Evolutionary conservation across 2,329 filamentous ascomycete genomes (phyloP), one percentile per base, ranked within the genome.

Genomic region (Metarhizium sp.): DNA sequence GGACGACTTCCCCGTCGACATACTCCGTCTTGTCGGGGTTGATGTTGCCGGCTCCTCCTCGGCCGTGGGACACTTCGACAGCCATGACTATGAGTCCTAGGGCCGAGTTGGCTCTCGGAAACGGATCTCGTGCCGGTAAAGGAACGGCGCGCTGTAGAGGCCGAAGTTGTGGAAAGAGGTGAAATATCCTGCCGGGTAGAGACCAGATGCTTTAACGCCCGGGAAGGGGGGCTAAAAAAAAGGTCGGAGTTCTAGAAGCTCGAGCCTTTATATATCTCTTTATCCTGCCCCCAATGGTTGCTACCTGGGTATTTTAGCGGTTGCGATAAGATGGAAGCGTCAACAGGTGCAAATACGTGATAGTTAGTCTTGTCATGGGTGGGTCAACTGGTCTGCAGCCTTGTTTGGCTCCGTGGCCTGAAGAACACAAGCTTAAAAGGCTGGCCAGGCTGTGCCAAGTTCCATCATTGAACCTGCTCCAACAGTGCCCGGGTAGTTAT

Each of bases 11-110:
- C 62, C 82, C 83, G 60, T 86, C 83, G 59, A 77, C 75, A 64
- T 86, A 86, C 61, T 75, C 63, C 42, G 80, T 84, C 58, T 76
- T 67, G 65, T 85, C 82, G 38, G 70, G 67, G 59, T 74, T 76
- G 68, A 85, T 82, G 69, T 85, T 85, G 63, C 82, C 82, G 20
- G 78, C 79, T 61, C 81, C 81, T 57, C 81, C 81, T 59, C 81
- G 78, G 61, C 81, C 81, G 70, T 84, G 80, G 16, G 80, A 83
- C 53, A 82, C 76, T 65, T 82, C 79, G 53, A 71, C 53, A 1
- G 68, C 53, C 70, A 72, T 73, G 46, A 25, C 25, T 25, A 25
- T 25, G 25, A 25, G 4, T 4, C 25, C 25, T 25, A 25, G 3
- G 25, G 25, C 25, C 25, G 1, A 25, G 25, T 25, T 25, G 25